Base-by-base conservation (phyloP, 108 stramenopile species). In the Cyclotella baltica region DNA sequence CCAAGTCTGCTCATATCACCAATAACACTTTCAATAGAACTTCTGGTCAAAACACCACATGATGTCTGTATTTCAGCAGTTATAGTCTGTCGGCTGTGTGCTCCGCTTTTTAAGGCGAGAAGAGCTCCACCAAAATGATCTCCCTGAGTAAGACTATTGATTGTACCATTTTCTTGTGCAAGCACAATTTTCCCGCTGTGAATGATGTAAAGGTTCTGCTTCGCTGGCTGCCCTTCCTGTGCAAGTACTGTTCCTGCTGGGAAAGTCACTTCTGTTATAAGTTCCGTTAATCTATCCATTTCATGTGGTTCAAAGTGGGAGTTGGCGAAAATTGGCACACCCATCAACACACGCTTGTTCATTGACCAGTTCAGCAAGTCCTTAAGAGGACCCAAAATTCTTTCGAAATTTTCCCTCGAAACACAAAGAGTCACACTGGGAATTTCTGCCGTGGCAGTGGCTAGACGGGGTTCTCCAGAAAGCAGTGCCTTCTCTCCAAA, bases 401-500 rank as follows among this genome's bases (percentile, higher is more conserved):
- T 90, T 52, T 93, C 90, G 65, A 93, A 93, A 29, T 87, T 89
- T 53, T 91, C 90, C 75, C 92, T 89, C 5, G 89, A 89, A 30
- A 93, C 77, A 77, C 90, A 90, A 18, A 93, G 83, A 33, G 88
- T 89, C 9, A 89, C 88, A 77, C 88, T 91, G 27, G 85, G 77
- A 56, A 72, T 82, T 47, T 89, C 76, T 25, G 92, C 85, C 16
- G 92, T 90, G 40, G 90, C 77, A 67, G 91, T 92, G 36, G 95
- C 95, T 19, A 85, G 83, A 66, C 98, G 94, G 0, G 97, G 96
- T 70, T 98, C 97, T 43, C 97, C 97, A 10, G 96, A 96, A 55
- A 98, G 89, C 25, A 99, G 88, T 25, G 98, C 98, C 31, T 96
- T 88, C 77, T 99, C 98, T 29, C 98, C 98, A 74, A 99, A 99